Evolutionary conservation across 139 green algal genomes (phyloP), one percentile per base, ranked within the genome.

Genomic region (Micractinium sp.): DNA sequence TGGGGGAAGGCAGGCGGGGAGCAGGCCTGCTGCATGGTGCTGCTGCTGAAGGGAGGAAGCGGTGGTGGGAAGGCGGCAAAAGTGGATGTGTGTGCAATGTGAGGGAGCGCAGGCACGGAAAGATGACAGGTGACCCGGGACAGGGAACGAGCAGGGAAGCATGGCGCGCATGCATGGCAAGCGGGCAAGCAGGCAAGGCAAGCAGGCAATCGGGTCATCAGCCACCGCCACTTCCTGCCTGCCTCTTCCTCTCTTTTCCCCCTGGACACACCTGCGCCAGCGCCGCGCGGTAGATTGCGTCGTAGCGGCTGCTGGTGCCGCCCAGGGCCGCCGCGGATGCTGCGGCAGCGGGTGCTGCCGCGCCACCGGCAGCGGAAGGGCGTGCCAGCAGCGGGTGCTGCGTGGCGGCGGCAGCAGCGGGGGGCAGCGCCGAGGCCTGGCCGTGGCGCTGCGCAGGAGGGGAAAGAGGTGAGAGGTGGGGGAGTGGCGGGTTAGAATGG

Each of bases 381-480:
- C 86, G 76, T 2, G 77, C 41, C 61, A 90, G 78, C 61, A 90
- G 86, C 38, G 86, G 77, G 86, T 90, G 86, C 86, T 90, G 86
- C 19, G 86, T 88, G 71, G 85, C 41, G 1, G 71, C 41, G 1
- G 56, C 63, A 14, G 86, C 79, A 29, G 22, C 23, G 56, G 86
- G 36, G 35, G 83, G 67, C 39, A 53, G 53, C 71, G 41, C 41
- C 20, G 66, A 38, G 83, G 83, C 67, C 25, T 27, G 29, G 67
- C 38, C 36, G 38, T 66, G 67, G 29, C 83, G 83, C 83, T 79
- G 83, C 83, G 14, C 63, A 71, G 20, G 63, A 23, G 63, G 63
- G 2, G 63, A 12, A 23, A 12, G 63, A 25, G 7, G 63, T 71
- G 63, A 71, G 12, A 61, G n/a, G 76, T 38, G n/a, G 73, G 73